Percentiles rank a stretch among this genome's conserved stretches.
These are phyloP conservation scores for Marasmius tenuissimus DNA, from an alignment of 1,284 basidiomycete genomes.

Conservation along the genomic window DNA sequence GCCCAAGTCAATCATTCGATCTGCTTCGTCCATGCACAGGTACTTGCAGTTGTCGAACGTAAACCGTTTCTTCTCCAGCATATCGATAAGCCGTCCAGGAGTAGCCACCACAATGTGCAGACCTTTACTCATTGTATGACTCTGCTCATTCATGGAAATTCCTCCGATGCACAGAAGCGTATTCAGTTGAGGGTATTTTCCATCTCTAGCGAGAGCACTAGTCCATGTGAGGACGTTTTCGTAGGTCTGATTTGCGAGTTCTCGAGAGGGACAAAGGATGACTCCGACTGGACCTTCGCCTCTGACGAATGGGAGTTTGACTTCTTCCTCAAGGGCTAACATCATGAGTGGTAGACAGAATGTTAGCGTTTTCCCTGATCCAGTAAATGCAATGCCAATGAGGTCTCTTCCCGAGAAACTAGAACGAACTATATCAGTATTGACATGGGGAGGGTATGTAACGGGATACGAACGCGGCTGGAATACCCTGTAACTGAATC, in stretches of 20 bases:
- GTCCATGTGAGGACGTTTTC: conserved; percentile 92
- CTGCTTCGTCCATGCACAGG: conserved; percentile 98
- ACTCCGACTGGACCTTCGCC: conserved; percentile 97
- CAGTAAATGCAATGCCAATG: conserved; percentile 95
- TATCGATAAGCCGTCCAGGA: conserved; percentile 94
- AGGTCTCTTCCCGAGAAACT: conserved; percentile 91
- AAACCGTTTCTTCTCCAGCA: conserved; percentile 92
- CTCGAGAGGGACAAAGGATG: conserved; percentile 93
- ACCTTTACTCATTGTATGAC: conserved; percentile 85
- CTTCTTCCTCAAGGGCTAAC: conserved; percentile 92
- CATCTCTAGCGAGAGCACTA: conserved; percentile 74
- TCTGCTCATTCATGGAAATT: conserved; percentile 96
- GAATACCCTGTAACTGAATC: conserved; percentile 97
- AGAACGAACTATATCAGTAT: conserved; percentile 18
- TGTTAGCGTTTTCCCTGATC: conserved; percentile 88
- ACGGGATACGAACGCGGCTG: conserved; percentile 72
- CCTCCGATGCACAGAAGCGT: conserved; percentile 95
- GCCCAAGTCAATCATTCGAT: conserved; percentile 98
- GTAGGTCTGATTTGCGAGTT: conserved; percentile 94
- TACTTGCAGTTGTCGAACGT: conserved; percentile 92
- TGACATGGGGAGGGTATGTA: neutral
- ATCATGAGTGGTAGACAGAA: conserved; percentile 96
- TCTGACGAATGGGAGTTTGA: conserved; percentile 83
- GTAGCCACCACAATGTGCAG: conserved; percentile 97
- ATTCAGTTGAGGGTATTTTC: conserved; percentile 83